A percentile compares a stretch with the other conserved stretches of the same genome.
Conservation (phyloP, 164 flowering plant genomes). For the Vitis amurensis region DNA sequence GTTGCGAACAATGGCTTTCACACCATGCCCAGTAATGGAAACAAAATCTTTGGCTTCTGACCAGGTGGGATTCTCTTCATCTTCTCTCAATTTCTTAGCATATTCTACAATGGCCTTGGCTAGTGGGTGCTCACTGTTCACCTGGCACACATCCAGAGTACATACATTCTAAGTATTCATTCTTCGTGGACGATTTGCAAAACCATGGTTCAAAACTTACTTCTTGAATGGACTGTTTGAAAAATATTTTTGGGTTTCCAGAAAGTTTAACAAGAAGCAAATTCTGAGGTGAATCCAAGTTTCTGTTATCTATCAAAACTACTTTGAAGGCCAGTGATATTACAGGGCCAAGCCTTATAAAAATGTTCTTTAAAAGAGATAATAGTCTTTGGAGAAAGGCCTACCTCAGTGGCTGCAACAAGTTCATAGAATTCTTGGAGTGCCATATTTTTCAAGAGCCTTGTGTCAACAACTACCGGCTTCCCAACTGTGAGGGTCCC, state of each 20-base stretch:
- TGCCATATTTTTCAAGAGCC: slow-evolving; percentile 51
- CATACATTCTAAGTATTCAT: not conserved
- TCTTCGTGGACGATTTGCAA: not conserved
- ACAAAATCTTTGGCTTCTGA: slow-evolving; percentile 57
- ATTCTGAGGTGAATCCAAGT: no score
- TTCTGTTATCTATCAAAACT: no score
- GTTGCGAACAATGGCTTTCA: slow-evolving; percentile 10
- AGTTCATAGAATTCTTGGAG: slow-evolving; percentile 58
- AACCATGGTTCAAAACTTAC: not conserved
- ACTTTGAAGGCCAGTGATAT: no score
- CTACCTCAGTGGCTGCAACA: slow-evolving; percentile 78
- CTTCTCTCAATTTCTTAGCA: slow-evolving; percentile 60
- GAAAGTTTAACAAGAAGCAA: no score
- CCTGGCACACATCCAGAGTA: slow-evolving; percentile 27
- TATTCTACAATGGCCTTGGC: slow-evolving; percentile 82
- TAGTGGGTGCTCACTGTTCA: slow-evolving; percentile 80
- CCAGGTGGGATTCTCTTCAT: slow-evolving; percentile 39
- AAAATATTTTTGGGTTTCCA: no score
- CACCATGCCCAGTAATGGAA: slow-evolving; percentile 34
- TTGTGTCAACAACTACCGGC: slow-evolving; percentile 62
- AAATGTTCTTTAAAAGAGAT: no score
- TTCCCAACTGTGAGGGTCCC: slow-evolving; percentile 86
- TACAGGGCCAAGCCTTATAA: no score
- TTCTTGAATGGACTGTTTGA: no score
- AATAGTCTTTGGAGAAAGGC: not conserved